phyloP scores from a whole-genome alignment of 257 asterid genomes.

The Osmanthus fragrans region DNA sequence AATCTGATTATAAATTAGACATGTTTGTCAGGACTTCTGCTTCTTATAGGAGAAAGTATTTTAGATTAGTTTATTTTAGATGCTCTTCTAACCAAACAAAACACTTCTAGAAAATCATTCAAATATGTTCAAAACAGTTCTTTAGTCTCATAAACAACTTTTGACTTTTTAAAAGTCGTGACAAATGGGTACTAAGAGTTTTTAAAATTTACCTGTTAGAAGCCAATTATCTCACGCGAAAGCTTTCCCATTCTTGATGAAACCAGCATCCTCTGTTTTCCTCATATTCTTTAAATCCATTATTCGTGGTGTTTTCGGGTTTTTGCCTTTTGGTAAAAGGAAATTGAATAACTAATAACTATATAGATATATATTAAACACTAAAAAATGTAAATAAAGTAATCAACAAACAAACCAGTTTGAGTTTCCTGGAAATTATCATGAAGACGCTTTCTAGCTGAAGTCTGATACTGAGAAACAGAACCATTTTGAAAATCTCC shows the following conservation, averaged over 20 bases:
- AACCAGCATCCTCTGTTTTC: conserved; percentile 19
- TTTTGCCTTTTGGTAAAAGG: conserved; percentile 28
- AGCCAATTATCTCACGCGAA: conserved; percentile 21
- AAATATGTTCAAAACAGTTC: too few relatives aligned
- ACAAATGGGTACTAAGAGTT: too few relatives aligned
- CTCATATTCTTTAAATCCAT: conserved; percentile 21
- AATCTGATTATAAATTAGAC: too few relatives aligned
- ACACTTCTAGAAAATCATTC: too few relatives aligned
- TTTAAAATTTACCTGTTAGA: not conserved
- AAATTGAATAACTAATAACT: not conserved
- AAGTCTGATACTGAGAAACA: conserved; percentile 21
- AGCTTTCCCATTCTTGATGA: conserved; percentile 32
- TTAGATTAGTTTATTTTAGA: too few relatives aligned
- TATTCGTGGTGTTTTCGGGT: conserved; percentile 27
- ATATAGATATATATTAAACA: not conserved
- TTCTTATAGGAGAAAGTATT: too few relatives aligned
- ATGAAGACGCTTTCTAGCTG: conserved; percentile 14
- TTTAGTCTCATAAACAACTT: too few relatives aligned
- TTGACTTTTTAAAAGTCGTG: too few relatives aligned
- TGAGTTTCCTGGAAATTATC: conserved; percentile 28
- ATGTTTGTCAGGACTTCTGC: too few relatives aligned
- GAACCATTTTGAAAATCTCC: conserved; percentile 9
- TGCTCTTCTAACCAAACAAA: too few relatives aligned
- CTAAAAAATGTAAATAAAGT: not conserved
- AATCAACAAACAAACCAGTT: conserved; percentile 25